Evolutionary conservation across 768 basidiomycete species (phyloP).

Genomic region (Symmetrospora coprosmae): DNA sequence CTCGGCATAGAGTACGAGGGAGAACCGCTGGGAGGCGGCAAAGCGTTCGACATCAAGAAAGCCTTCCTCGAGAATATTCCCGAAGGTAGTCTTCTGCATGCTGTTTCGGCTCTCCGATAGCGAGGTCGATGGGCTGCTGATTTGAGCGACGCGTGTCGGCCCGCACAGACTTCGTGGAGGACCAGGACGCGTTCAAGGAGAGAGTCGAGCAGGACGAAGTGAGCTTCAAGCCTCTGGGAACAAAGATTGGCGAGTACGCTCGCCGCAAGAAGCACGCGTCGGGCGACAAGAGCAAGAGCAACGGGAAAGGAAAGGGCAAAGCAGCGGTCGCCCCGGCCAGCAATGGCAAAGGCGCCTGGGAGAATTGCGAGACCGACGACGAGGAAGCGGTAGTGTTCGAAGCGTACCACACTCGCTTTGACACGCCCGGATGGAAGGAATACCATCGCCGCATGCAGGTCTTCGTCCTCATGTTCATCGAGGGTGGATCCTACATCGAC

Average conservation of each 20-base stretch:
- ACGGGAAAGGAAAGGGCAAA: constrained; percentile 41
- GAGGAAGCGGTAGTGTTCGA: constrained; percentile 63
- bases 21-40: constrained; percentile 47
- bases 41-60: constrained; percentile 75
- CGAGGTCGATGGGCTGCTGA: background rate
- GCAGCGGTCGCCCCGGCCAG: constrained; percentile 21
- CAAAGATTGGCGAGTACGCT: constrained; percentile 58
- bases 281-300: constrained; percentile 45
- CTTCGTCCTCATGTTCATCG: constrained; percentile 86
- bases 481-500: constrained; percentile 84
- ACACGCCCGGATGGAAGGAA: constrained; percentile 73
- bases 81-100: constrained; percentile 43
- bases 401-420: constrained; percentile 79
- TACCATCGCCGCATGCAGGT: constrained; percentile 86
- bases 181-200: constrained; percentile 52
- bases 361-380: constrained; percentile 41
- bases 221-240: constrained; percentile 62
- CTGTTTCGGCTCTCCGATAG: background rate
- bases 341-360: constrained; percentile 23
- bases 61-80: constrained; percentile 65
- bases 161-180: constrained; percentile 53
- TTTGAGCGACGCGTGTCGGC: background rate
- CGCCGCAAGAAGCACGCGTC: constrained; percentile 42
- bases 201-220: constrained; percentile 64
- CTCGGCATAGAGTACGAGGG: constrained; percentile 55